Conservation (phyloP, 345 rosid genomes). For the Clarkia xantiana region DNA sequence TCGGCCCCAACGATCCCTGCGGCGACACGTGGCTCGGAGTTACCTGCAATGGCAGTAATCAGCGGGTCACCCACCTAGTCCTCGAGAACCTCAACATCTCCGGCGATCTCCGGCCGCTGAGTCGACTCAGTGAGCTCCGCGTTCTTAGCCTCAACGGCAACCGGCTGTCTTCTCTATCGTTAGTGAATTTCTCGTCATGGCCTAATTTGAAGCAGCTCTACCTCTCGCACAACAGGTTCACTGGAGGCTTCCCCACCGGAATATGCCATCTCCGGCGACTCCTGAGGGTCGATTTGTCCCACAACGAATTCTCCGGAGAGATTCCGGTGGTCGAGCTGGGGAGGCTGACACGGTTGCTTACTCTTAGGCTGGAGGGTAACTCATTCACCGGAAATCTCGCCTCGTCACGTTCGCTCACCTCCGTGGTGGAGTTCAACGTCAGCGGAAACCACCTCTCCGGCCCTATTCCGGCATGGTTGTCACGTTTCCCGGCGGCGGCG, state of each 20-base stretch:
- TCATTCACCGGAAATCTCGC: slow-evolving; percentile 16
- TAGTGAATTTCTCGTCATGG: slow-evolving; percentile 14
- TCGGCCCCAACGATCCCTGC: slow-evolving; percentile 16
- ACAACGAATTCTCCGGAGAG: slow-evolving; percentile 19
- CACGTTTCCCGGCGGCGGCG: slow-evolving; percentile 16
- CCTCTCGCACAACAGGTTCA: slow-evolving; percentile 26
- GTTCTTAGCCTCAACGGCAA: slow-evolving; percentile 28
- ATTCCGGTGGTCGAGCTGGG: slow-evolving; percentile 20
- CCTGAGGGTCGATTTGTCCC: slow-evolving; percentile 24
- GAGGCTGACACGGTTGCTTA: slow-evolving; percentile 16
- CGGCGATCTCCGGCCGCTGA: slow-evolving; percentile 11
- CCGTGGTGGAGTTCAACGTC: slow-evolving; percentile 21
- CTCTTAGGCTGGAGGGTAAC: slow-evolving; percentile 25
- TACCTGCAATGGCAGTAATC: slow-evolving; percentile 16
- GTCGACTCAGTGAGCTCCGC: slow-evolving; percentile 20
- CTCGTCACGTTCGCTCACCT: slow-evolving; percentile 7
- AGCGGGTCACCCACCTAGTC: slow-evolving; percentile 23
- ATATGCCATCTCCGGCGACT: slow-evolving; percentile 17
- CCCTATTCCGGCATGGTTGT: slow-evolving; percentile 17
- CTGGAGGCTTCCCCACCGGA: slow-evolving; percentile 20
- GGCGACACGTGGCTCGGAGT: slow-evolving; percentile 26
- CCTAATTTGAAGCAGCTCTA: slow-evolving; percentile 20
- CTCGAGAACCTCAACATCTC: slow-evolving; percentile 20
- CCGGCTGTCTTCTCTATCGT: slow-evolving; percentile 13
- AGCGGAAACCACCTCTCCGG: slow-evolving; percentile 24